Percentiles rank a stretch among this genome's conserved stretches.
Conservation (phyloP, 306 rosid genomes). For the Adenanthera pavonina region DNA sequence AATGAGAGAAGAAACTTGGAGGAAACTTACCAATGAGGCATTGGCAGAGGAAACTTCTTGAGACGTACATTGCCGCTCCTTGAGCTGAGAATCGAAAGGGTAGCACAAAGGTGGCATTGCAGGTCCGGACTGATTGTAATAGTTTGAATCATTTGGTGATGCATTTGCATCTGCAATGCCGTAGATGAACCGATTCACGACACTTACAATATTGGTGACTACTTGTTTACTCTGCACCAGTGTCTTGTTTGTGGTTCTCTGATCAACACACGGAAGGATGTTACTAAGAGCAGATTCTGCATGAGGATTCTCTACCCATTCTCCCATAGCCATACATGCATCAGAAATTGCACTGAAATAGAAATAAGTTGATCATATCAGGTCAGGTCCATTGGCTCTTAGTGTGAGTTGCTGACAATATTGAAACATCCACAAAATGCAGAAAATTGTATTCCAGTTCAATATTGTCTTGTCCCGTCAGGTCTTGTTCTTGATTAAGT, state of each 20-base stretch:
- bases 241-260: slow-evolving; percentile 76
- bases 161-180: slow-evolving; percentile 67
- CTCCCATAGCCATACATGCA: slow-evolving; percentile 89
- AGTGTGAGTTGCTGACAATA: background rate
- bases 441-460: background rate
- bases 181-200: slow-evolving; percentile 72
- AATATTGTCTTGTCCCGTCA: background rate
- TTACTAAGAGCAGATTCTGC: slow-evolving; percentile 86
- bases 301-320: slow-evolving; percentile 91
- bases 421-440: background rate
- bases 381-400: background rate
- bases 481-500: background rate
- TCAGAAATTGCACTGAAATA: slow-evolving; percentile 78
- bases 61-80: slow-evolving; percentile 62
- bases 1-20: background rate
- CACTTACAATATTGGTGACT: slow-evolving; percentile 65
- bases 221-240: slow-evolving; percentile 80
- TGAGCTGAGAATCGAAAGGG: slow-evolving; percentile 67
- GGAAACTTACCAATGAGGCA: slow-evolving; percentile 67
- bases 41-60: slow-evolving; percentile 76
- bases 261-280: slow-evolving; percentile 89
- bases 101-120: slow-evolving; percentile 83
- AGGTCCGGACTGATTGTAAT: slow-evolving; percentile 88
- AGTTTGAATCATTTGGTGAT: slow-evolving; percentile 39
- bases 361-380: background rate